Conservation (phyloP, 805 yeast genomes). For the Myxozyma neotropica region DNA sequence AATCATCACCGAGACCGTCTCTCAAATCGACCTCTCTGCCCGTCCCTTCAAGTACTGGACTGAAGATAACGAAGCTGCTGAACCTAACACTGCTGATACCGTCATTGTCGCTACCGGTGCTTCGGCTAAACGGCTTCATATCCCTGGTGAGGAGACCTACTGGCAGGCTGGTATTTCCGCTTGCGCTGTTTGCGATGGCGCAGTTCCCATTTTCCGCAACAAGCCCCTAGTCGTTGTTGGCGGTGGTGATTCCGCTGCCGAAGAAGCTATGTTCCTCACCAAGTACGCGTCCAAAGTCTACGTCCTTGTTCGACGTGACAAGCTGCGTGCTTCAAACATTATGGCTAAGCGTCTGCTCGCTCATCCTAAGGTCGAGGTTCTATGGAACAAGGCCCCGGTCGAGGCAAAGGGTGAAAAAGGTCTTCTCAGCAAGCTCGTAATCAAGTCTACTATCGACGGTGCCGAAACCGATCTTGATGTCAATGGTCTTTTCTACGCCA, state of each 20-base stretch:
- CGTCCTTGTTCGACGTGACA: constrained; percentile 91
- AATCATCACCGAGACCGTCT: constrained; percentile 90
- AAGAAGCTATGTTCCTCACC: constrained; percentile 95
- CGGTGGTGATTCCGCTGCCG: constrained; percentile 99
- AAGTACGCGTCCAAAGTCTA: constrained; percentile 96
- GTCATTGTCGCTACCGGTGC: constrained; percentile 97
- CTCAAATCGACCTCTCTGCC: constrained; percentile 84
- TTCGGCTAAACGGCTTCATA: constrained; percentile 87
- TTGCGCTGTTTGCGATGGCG: constrained; percentile 99
- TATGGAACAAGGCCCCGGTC: constrained; percentile 79
- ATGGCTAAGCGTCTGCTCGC: constrained; percentile 91
- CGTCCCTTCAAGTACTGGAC: constrained; percentile 97
- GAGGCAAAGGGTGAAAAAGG: constrained; percentile 96
- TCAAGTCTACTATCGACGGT: constrained; percentile 72
- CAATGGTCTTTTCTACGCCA: constrained; percentile 94
- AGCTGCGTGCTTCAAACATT: constrained; percentile 89
- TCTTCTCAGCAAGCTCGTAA: constrained; percentile 62
- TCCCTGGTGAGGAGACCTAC: constrained; percentile 96
- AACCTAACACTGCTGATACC: constrained; percentile 90
- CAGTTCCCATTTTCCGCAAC: constrained; percentile 97
- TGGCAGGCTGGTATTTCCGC: constrained; percentile 99
- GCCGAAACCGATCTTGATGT: constrained; percentile 71
- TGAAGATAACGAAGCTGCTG: constrained; percentile 89
- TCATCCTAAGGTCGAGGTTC: constrained; percentile 86
- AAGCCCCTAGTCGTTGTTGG: constrained; percentile 97